Evolutionary conservation across 2,329 filamentous ascomycete genomes (phyloP), one percentile per base, ranked within the genome.

Genomic region (Diaporthe ampelina): DNA sequence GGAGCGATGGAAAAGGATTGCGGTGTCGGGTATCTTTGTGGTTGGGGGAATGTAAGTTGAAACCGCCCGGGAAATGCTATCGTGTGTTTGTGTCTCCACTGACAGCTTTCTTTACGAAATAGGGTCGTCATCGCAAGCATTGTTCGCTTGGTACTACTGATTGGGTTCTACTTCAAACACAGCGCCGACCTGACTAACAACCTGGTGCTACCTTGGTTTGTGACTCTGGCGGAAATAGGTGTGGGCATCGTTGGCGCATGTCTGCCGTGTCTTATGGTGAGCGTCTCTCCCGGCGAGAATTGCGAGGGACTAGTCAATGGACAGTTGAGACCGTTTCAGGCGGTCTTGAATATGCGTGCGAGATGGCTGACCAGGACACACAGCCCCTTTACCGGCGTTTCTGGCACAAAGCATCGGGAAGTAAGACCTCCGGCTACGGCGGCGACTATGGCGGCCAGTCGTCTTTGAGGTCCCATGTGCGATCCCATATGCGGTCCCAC

Each of bases 1-100:
- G 63, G 63, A 68, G 32, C 29, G 63, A 21, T 68, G 63, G 63
- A 68, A 54, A 21, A 68, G 63, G n/a, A 68, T 68, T n/a, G 63
- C 48, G 8, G 63, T 68, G 15, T 68, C 63, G 21, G 63, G 48
- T 8, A 54, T 68, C 48, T 68, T 68, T 35, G 63, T 68, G 32
- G 32, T 68, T 40, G 63, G 63, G 29, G 63, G 63, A 26, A 68
- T 68, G 63, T 68, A n/a, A 54, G 63, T 68, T 26, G 21, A 4
- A 9, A 21, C n/a, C 1, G 1, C 7, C 48, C 9, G 4, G 15
- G 24, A 26, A n/a, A 11, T 54, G 6, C 4, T 29, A 40, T 7
- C 19, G 7, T 68, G 9, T 37, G 2, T 54, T 9, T 15, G 2
- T 54, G 1, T n/a, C 32, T 19, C 15, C 17, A 26, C 63, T 68